Evolutionary conservation across 2,329 filamentous ascomycete species (phyloP).

Genomic region (Colletotrichum limetticola): DNA sequence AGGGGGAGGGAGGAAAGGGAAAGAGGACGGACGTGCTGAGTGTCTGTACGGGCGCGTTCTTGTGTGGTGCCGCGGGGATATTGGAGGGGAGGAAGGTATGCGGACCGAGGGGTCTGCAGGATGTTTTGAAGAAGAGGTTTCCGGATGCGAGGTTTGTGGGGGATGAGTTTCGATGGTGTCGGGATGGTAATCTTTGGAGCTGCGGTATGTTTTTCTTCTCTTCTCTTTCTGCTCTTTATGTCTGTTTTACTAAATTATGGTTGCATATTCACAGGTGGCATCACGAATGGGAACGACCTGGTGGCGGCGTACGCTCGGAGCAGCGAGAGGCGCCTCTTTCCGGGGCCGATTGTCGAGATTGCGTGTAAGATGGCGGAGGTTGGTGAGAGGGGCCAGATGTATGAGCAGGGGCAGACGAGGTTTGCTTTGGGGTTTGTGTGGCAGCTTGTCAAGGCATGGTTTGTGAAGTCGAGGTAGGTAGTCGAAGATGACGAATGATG

Average conservation of each 20-base stretch:
- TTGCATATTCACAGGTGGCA: constrained; percentile 50
- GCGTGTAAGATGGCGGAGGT: constrained; percentile 57
- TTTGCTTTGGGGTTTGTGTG: constrained; percentile 49
- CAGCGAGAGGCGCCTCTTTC: constrained; percentile 50
- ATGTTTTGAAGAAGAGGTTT: constrained; percentile 49
- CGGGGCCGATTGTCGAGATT: constrained; percentile 55
- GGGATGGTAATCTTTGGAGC: constrained; percentile 65
- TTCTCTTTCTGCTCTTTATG: neutral
- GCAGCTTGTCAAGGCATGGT: constrained; percentile 50
- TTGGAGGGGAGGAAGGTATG: constrained; percentile 56
- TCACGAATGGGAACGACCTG: constrained; percentile 68
- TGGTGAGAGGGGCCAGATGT: constrained; percentile 59
- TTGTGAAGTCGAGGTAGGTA: constrained; percentile 36
- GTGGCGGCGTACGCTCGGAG: constrained; percentile 62
- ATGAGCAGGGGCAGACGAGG: constrained; percentile 47
- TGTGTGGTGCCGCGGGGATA: constrained; percentile 61
- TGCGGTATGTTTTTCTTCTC: constrained; percentile 51
- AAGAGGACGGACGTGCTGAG: constrained; percentile 58
- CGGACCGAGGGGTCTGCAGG: constrained; percentile 58
- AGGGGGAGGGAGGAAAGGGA: neutral
- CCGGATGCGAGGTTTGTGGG: constrained; percentile 55
- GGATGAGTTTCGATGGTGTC: constrained; percentile 59
- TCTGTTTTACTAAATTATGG: too few relatives aligned
- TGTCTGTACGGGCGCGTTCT: constrained; percentile 61
- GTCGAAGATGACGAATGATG: constrained; percentile 11